A percentile compares a stretch with the other conserved stretches of the same genome.
These are phyloP conservation scores for Plectosphaerella cucumerina DNA, from an alignment of 2,329 filamentous ascomycete species.

Conservation along the genomic window DNA sequence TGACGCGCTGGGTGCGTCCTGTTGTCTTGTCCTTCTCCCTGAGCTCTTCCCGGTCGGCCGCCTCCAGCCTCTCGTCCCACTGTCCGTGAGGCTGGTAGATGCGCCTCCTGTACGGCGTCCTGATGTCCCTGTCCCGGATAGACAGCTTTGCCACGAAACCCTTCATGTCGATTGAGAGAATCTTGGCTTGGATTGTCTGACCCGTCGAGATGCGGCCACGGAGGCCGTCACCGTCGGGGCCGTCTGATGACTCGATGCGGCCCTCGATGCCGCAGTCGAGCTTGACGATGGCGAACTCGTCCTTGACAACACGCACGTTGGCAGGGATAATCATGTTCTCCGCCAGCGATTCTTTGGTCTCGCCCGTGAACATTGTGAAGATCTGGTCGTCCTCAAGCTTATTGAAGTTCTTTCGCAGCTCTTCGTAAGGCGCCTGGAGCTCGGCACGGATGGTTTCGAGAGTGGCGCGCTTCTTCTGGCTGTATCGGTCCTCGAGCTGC, in stretches of 20 bases:
- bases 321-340: slow-evolving; percentile 93
- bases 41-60: slow-evolving; percentile 74
- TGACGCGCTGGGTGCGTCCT: slow-evolving; percentile 85
- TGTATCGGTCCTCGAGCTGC: slow-evolving; percentile 88
- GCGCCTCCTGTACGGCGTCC: slow-evolving; percentile 64
- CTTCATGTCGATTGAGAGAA: slow-evolving; percentile 83
- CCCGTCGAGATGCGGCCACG: slow-evolving; percentile 71
- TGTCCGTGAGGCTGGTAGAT: slow-evolving; percentile 72
- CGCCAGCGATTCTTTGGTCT: slow-evolving; percentile 76
- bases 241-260: slow-evolving; percentile 76
- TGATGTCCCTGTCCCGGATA: slow-evolving; percentile 75
- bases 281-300: slow-evolving; percentile 89
- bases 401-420: slow-evolving; percentile 78
- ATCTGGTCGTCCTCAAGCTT: slow-evolving; percentile 70
- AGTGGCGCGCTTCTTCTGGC: slow-evolving; percentile 91
- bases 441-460: slow-evolving; percentile 95
- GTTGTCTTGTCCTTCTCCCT: slow-evolving; percentile 82
- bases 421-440: slow-evolving; percentile 88
- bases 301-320: slow-evolving; percentile 80
- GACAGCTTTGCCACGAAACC: slow-evolving; percentile 80
- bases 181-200: slow-evolving; percentile 84
- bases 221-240: slow-evolving; percentile 67
- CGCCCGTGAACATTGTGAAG: slow-evolving; percentile 95
- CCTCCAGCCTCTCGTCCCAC: slow-evolving; percentile 84
- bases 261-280: slow-evolving; percentile 94